Evolutionary conservation across 2,329 filamentous ascomycete genomes (phyloP), one percentile per base, ranked within the genome.

Genomic region (Aspergillaceae sp.): DNA sequence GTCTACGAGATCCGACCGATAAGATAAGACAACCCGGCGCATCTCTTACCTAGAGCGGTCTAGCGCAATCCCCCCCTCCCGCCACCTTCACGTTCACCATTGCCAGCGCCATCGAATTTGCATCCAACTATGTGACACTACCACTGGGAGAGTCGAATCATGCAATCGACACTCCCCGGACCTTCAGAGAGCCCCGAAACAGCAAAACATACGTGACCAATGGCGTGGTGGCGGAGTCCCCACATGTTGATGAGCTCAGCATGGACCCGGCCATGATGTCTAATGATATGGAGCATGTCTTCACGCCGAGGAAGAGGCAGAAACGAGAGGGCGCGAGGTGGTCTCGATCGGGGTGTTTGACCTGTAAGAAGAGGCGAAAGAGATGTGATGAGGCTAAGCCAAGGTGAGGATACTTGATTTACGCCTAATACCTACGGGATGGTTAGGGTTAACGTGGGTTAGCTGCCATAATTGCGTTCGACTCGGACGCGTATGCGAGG

Each of bases 281-380:
- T 19, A 19, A 19, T 19, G 19, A 19, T 19, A 19, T 19, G 19
- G 36, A 38, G 7, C 26, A 38, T 27, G 19, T 26, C 40, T 8
- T 29, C 5, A 10, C 27, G 30, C 11, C 40, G 11, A 51, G 47
- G 19, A 61, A 57, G 40, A 57, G 57, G 41, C 47, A 47, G 45
- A 57, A 57, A 43, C 53, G 51, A 45, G 56, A 56, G n/a, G 59
- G 62, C 11, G 57, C 54, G 5, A 56, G 56, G 47, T 68, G 65
- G 65, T 64, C 62, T 51, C 63, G 65, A 8, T 66, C 64, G 2
- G 65, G 64, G n/a, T 68, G 65, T 41, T 45, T 67, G n/a, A 68
- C 65, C 3, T 68, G 65, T 51, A 68, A 68, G 46, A 61, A 54
- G 45, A 60, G 65, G 34, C 59, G 64, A 29, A 68, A 68, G 49